These are phyloP conservation scores for Pichia paraexigua DNA, from an alignment of 805 yeast genomes.

Conservation along the genomic window DNA sequence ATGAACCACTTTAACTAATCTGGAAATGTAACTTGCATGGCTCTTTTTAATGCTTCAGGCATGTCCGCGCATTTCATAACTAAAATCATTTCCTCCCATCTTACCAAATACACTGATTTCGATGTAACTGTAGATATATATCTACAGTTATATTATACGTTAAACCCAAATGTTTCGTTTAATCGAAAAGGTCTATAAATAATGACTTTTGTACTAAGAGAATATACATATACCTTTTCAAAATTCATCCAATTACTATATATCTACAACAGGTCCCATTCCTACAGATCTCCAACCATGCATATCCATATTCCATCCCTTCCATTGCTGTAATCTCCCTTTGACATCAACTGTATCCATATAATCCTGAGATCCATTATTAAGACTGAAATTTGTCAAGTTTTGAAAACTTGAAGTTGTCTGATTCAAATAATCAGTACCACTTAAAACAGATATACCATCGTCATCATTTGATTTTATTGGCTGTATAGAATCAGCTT, in stretches of 20 bases:
- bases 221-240: not conserved
- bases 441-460: constrained; percentile 13
- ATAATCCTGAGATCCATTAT: constrained; percentile 23
- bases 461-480: constrained; percentile 16
- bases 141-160: too few species aligned
- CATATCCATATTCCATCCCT: constrained; percentile 84
- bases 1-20: too few species aligned
- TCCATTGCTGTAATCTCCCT: constrained; percentile 63
- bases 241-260: not conserved
- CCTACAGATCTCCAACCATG: constrained; percentile 69
- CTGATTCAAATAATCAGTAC: constrained; percentile 13
- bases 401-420: constrained; percentile 18
- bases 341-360: constrained; percentile 47
- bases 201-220: too few species aligned
- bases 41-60: too few species aligned
- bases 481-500: constrained; percentile 23
- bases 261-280: constrained; percentile 50
- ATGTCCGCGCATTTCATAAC: not conserved
- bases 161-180: too few species aligned
- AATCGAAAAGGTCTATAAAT: too few species aligned
- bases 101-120: too few species aligned
- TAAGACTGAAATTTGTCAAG: constrained; percentile 19
- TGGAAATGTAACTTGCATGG: not conserved
- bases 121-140: too few species aligned
- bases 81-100: too few species aligned